A percentile compares a stretch with the other conserved stretches of the same genome.
Evolutionary conservation across 129 eudicot species (phyloP).

Genomic region (Gnaphalium uliginosum): DNA sequence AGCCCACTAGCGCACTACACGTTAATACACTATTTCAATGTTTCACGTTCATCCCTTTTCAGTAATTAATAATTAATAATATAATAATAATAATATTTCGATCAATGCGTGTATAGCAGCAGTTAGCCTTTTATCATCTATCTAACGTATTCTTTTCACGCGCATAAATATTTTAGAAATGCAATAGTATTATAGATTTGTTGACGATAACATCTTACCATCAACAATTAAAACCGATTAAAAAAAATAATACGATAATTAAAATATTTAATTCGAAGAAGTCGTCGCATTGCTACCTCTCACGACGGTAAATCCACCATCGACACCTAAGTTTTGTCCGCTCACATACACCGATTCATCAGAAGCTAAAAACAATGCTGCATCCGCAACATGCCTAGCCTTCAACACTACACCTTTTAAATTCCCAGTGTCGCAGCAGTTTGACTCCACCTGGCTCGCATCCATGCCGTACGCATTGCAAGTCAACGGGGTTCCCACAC

Average conservation of each 20-base stretch:
- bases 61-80: too few species aligned
- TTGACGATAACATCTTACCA: too few species aligned
- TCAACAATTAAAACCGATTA: too few species aligned
- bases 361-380: constrained; percentile 76
- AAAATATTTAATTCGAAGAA: not conserved
- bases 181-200: too few species aligned
- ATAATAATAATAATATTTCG: too few species aligned
- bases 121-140: too few species aligned
- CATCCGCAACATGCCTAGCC: constrained; percentile 70
- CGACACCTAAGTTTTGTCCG: constrained; percentile 74
- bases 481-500: constrained; percentile 67
- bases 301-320: constrained; percentile 78
- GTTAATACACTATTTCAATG: too few species aligned
- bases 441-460: constrained; percentile 45
- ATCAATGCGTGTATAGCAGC: too few species aligned
- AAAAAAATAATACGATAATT: not conserved
- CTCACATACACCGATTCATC: constrained; percentile 73
- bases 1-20: not conserved
- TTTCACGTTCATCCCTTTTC: too few species aligned
- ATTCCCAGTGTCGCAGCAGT: constrained; percentile 34
- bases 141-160: too few species aligned
- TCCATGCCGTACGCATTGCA: constrained; percentile 49
- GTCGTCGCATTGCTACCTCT: constrained; percentile 37
- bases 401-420: constrained; percentile 68
- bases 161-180: too few species aligned